Evolutionary conservation across 768 basidiomycete genomes (phyloP).

Genomic region (Serendipita sp.): DNA sequence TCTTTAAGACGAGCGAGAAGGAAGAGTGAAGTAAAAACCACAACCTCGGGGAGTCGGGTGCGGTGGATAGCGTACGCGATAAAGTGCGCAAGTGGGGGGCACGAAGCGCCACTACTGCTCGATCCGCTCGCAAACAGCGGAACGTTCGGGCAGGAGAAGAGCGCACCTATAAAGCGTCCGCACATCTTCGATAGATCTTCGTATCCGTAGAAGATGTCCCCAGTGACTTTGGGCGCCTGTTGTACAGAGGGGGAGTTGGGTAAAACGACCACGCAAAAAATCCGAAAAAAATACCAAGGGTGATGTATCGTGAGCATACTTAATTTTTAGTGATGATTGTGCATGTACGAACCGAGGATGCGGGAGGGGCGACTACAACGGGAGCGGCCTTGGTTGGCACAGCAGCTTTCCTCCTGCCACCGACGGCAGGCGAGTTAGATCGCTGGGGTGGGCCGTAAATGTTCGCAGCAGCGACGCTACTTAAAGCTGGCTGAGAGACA

Average conservation of each 20-base stretch:
- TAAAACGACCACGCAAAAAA: neutral
- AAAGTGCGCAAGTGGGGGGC: slow-evolving; percentile 43
- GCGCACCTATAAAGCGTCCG: slow-evolving; percentile 64
- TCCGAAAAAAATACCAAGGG: neutral
- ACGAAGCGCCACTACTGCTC: neutral
- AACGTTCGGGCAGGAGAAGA: slow-evolving; percentile 74
- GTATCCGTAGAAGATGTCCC: slow-evolving; percentile 46
- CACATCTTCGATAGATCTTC: slow-evolving; percentile 53
- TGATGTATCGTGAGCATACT: neutral
- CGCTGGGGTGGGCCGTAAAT: neutral
- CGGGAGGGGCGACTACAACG: neutral
- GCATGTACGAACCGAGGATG: neutral
- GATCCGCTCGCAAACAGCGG: slow-evolving; percentile 28
- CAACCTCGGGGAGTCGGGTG: slow-evolving; percentile 52
- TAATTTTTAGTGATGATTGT: neutral
- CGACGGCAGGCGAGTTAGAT: slow-evolving; percentile 2
- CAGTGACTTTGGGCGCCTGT: neutral
- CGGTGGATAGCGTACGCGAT: slow-evolving; percentile 81
- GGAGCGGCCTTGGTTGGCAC: neutral
- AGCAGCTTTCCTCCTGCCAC: neutral
- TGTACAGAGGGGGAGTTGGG: neutral
- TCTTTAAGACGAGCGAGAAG: slow-evolving; percentile 72
- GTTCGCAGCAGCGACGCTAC: neutral
- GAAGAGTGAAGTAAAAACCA: slow-evolving; percentile 52
- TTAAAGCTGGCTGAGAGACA: neutral